These are phyloP conservation scores for Citeromyces matritensis DNA, from an alignment of 805 yeast genomes.

Conservation along the genomic window DNA sequence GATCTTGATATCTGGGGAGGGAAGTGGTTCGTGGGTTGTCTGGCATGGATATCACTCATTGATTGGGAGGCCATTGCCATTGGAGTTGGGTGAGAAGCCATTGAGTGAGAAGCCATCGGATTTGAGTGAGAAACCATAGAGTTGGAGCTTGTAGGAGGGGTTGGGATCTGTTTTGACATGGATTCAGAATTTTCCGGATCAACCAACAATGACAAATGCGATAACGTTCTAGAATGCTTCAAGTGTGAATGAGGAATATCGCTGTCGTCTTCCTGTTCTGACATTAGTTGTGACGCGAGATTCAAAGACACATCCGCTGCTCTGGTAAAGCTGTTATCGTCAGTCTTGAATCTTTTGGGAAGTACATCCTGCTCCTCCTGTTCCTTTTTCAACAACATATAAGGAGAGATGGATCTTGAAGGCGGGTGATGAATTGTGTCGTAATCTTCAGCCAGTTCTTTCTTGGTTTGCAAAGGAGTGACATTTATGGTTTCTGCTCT, in stretches of 20 bases:
- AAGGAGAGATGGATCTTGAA: slow-evolving; percentile 3
- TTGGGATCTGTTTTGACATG: no score
- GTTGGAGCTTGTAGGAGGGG: no score
- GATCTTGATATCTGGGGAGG: slow-evolving; percentile 16
- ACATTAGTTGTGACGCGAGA: not conserved
- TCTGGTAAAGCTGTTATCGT: not conserved
- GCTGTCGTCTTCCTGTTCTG: no score
- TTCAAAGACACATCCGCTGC: slow-evolving; percentile 6
- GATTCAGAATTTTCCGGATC: slow-evolving; percentile 3
- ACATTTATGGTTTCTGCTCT: slow-evolving; percentile 14
- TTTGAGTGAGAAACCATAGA: no score
- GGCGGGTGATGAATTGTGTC: slow-evolving; percentile 2
- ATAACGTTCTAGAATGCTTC: not conserved
- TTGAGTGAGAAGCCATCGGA: no score
- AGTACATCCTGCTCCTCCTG: not conserved
- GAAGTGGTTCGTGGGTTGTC: not conserved
- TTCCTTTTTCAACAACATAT: slow-evolving; percentile 3
- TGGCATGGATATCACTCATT: not conserved
- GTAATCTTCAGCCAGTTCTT: not conserved
- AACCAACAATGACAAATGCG: slow-evolving; percentile 2
- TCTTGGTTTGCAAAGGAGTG: slow-evolving; percentile 3
- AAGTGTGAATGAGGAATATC: no score
- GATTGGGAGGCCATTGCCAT: not conserved
- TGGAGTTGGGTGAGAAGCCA: not conserved
- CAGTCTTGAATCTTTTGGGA: slow-evolving; percentile 1